phyloP scores from a whole-genome alignment of 192 early-diverging fungal genomes.

The Chytriomyces sp. region DNA sequence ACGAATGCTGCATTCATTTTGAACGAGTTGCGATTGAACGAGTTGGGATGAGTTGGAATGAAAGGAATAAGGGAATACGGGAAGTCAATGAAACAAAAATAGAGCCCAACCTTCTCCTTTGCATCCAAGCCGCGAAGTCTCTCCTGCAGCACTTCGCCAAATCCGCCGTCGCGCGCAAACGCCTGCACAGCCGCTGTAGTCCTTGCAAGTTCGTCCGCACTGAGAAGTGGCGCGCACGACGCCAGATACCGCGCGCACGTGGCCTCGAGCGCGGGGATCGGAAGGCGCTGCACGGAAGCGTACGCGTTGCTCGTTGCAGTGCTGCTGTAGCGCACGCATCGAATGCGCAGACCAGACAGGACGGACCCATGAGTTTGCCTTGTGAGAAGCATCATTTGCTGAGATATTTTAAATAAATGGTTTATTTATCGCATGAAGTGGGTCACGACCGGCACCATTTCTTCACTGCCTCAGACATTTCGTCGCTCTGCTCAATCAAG shows the following conservation, averaged over 20 bases:
- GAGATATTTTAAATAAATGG: background rate
- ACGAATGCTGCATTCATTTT: conserved; percentile 62
- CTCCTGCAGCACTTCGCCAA: conserved; percentile 77
- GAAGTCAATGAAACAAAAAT: background rate
- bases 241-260: conserved; percentile 79
- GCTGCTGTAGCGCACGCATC: background rate
- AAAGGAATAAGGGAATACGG: background rate
- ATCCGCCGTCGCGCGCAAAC: conserved; percentile 70
- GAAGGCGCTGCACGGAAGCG: conserved; percentile 72
- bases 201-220: conserved; percentile 57
- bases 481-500: conserved; percentile 29
- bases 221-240: conserved; percentile 73
- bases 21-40: background rate
- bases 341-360: background rate
- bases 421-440: too few species aligned
- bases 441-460: conserved; percentile 28
- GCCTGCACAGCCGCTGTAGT: conserved; percentile 71
- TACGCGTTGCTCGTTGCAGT: background rate
- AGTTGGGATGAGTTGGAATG: too few species aligned
- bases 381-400: background rate
- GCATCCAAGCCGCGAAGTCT: conserved; percentile 74
- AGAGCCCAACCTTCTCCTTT: conserved; percentile 53
- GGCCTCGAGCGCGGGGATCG: conserved; percentile 80
- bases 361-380: background rate
- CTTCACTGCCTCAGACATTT: conserved; percentile 34